Percentiles rank a stretch among this genome's conserved stretches.
Evolutionary conservation across 2,329 filamentous ascomycete species (phyloP).

Genomic region (Bipolaris cookei): DNA sequence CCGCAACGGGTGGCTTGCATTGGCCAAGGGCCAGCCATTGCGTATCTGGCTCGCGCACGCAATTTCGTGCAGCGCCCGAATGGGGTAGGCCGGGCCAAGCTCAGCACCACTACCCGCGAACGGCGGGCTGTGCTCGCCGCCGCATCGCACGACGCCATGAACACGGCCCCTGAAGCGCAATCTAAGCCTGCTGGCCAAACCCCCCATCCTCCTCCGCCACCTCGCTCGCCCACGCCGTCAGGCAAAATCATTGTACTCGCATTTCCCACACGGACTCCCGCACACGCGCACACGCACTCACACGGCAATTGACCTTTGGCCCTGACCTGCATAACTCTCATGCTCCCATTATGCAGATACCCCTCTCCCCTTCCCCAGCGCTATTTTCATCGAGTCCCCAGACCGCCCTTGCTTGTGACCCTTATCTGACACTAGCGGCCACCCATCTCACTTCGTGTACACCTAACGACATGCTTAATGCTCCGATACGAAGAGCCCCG

Average conservation of each 20-base stretch:
- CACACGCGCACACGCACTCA: too few relatives aligned
- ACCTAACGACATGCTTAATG: too few relatives aligned
- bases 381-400: too few relatives aligned
- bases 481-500: background rate
- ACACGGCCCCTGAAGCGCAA: slow-evolving; percentile 10
- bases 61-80: slow-evolving; percentile 4
- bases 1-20: slow-evolving; percentile 26
- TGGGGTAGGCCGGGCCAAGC: slow-evolving; percentile 1
- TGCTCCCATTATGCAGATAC: background rate
- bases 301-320: too few relatives aligned
- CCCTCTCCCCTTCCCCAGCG: too few relatives aligned
- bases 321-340: slow-evolving; percentile 5
- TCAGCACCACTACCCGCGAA: slow-evolving; percentile 8
- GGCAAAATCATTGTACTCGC: background rate
- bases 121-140: slow-evolving; percentile 11
- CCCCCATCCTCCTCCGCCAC: background rate
- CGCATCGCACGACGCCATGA: background rate
- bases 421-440: background rate
- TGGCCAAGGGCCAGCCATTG: background rate
- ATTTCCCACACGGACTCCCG: background rate
- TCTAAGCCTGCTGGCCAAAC: slow-evolving; percentile 5
- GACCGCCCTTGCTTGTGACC: too few relatives aligned
- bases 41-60: slow-evolving; percentile 13
- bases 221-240: background rate
- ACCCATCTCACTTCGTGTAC: background rate